Evolutionary conservation across 768 basidiomycete species (phyloP).

Genomic region (Pleurotus giganteus): DNA sequence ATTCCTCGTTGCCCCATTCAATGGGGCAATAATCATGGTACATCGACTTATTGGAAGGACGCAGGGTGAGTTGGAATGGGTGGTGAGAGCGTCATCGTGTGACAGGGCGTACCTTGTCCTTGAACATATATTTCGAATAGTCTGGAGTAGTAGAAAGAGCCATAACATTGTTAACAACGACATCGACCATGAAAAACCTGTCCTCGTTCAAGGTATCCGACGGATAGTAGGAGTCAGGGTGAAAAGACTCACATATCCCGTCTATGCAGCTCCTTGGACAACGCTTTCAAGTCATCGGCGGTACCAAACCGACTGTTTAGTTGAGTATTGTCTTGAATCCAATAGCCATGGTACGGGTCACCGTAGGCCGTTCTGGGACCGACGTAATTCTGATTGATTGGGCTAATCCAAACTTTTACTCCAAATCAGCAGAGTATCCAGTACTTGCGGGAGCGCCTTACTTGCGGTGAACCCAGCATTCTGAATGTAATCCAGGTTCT

Average conservation of each 20-base stretch:
- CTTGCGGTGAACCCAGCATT: conserved; percentile 79
- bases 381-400: conserved; percentile 75
- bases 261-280: conserved; percentile 60
- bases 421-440: background rate
- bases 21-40: conserved; percentile 82
- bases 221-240: background rate
- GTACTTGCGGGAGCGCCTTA: conserved; percentile 23
- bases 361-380: conserved; percentile 72
- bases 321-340: conserved; percentile 63
- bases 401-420: conserved; percentile 75
- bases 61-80: background rate
- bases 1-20: conserved; percentile 65
- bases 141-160: conserved; percentile 60
- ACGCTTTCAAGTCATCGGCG: conserved; percentile 58
- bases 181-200: conserved; percentile 81
- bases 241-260: conserved; percentile 58
- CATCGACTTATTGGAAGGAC: conserved; percentile 40
- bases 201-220: background rate
- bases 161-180: conserved; percentile 88
- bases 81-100: background rate
- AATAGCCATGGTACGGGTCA: conserved; percentile 86
- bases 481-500: conserved; percentile 85
- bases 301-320: conserved; percentile 68
- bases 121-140: conserved; percentile 67
- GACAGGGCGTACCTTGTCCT: conserved; percentile 44